Evolutionary conservation across 2,329 filamentous ascomycete genomes (phyloP), one percentile per base, ranked within the genome.

Genomic region (Ceratocystis harringtonii): DNA sequence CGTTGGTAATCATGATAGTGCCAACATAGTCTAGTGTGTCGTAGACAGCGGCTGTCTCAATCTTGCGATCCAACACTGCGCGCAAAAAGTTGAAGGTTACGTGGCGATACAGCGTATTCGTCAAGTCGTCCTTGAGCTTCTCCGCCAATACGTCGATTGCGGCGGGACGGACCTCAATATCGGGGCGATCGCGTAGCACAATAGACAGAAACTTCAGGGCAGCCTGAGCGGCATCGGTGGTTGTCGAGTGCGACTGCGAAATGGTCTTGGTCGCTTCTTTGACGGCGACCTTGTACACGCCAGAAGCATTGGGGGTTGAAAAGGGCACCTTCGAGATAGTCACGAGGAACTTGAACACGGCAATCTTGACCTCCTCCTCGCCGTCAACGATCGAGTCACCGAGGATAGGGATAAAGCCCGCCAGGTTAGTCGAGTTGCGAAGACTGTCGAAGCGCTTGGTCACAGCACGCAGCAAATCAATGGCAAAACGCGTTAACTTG

Each of bases 81-180:
- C 92, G 87, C 67, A 99, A 77, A 75, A 99, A 97, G 72, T 90
- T 95, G 78, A 99, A 99, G 0, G 90, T 94, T 52, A 96, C 84
- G 70, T 95, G 92, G 69, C 96, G 90, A 68, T 92, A 87, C 69
- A 96, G 87, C 3, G 92, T 91, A 72, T 97, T 90, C 36, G 95
- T 95, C 61, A 99, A 81, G 71, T 97, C 92, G 32, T 91, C 86
- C 70, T 91, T 88, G 63, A 97, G 78, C 67, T 89, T 88, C 68
- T 85, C 84, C 3, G 97, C 83, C 1, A 99, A 78, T 73, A 90
- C 87, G 57, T 94, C 90, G 22, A 97, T 78, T 55, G 92, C 88
- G 2, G 84, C 84, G 69, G 96, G 89, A 73, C 89, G 91, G 71
- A 97, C 80, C 19, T 82, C 78, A 4, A 94, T 84, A 69, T 86